Evolutionary conservation across 192 early-diverging fungal genomes (phyloP).

Genomic region (Diversispora epigaea): DNA sequence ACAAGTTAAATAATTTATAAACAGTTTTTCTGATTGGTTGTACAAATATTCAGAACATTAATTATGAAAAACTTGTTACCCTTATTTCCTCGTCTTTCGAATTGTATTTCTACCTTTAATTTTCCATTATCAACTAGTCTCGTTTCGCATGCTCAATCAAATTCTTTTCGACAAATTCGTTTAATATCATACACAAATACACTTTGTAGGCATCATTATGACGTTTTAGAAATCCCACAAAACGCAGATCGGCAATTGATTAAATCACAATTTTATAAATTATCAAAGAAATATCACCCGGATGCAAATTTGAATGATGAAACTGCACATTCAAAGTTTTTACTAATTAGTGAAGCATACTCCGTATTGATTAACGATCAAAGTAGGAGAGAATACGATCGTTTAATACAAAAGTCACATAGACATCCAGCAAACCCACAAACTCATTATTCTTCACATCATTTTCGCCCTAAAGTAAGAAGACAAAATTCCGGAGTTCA

Average conservation of each 20-base stretch:
- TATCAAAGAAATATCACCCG: slow-evolving; percentile 82
- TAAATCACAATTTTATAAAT: slow-evolving; percentile 68
- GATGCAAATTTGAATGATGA: slow-evolving; percentile 72
- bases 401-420: not conserved
- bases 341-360: slow-evolving; percentile 87
- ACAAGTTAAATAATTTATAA: too few species aligned
- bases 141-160: too few species aligned
- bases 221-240: slow-evolving; percentile 41
- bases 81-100: too few species aligned
- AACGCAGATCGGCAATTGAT: slow-evolving; percentile 56
- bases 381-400: slow-evolving; percentile 77
- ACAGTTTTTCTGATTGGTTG: too few species aligned
- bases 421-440: not conserved
- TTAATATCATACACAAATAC: not conserved
- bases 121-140: too few species aligned
- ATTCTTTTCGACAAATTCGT: not conserved
- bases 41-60: too few species aligned
- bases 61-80: too few species aligned
- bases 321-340: slow-evolving; percentile 67
- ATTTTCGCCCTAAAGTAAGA: not conserved
- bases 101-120: too few species aligned
- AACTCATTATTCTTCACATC: slow-evolving; percentile 1
- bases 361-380: slow-evolving; percentile 69
- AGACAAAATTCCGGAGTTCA: not conserved
- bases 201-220: slow-evolving; percentile 40